Evolutionary conservation across 148 eudicot genomes (phyloP), one percentile per base, ranked within the genome.

Genomic region (Pharnaceum exiguum): DNA sequence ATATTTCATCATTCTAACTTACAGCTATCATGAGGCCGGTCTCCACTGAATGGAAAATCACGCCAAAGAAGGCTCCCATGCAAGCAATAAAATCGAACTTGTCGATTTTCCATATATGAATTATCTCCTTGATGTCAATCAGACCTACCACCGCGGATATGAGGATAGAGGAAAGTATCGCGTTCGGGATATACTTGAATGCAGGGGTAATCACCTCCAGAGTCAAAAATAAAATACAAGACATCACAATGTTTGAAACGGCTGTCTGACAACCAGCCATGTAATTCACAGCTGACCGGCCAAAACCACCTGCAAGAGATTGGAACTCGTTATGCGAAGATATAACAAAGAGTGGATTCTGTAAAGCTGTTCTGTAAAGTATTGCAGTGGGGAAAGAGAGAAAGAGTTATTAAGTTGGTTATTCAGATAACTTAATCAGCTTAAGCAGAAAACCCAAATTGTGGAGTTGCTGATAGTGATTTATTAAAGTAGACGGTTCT

Each of bases 211-310:
- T 68, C 55, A 86, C 72, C 21, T 75, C 73, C 45, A 86, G 78
- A 0, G 86, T 78, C 38, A 83, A 75, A 69, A 83, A 63, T 26
- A 86, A 82, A 0, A 83, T 73, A 1, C 69, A 71, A 2, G 95
- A 67, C 95, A 86, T 86, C 39, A 86, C 55, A 46, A 86, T 70
- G 75, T 86, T 86, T 1, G 95, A 78, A 8, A 67, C 71, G 29
- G 89, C 89, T 3, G 89, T 80, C 61, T 83, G 78, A 25, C 75
- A 77, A 0, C 89, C 95, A 0, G 89, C 89, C 35, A 76, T 76
- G 82, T 75, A 74, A 52, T 83, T 82, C 70, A 83, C 95, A 0
- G 94, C 94, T 26, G 94, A 75, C 31, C 94, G 62, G 1, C 86
- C 81, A 45, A 86, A 86, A 2, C 89, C 74, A 31, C 93, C 88